Percentiles rank a stretch among this genome's conserved stretches.
phyloP scores from a whole-genome alignment of 371 early-diverging fungal genomes.

The Phascolomyces articulosus region DNA sequence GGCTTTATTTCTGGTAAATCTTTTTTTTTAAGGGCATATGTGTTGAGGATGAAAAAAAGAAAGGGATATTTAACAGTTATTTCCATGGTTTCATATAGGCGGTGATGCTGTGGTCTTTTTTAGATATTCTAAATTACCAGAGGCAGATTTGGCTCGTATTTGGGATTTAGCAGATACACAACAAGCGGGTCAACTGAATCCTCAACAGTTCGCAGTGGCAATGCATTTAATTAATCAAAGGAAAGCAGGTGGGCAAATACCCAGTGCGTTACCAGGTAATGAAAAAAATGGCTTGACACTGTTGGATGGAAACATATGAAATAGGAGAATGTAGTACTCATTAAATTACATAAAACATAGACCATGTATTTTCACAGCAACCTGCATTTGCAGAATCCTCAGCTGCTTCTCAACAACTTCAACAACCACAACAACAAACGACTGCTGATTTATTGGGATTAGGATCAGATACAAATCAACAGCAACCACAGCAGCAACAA shows the following conservation, averaged over 20 bases:
- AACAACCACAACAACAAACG: too few relatives aligned
- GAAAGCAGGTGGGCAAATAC: constrained; percentile 51
- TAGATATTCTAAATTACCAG: constrained; percentile 73
- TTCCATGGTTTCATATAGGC: constrained; percentile 28
- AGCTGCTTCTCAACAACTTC: background rate
- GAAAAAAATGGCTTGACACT: background rate
- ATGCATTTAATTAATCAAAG: constrained; percentile 65
- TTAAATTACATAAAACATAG: background rate
- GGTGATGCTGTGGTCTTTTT: constrained; percentile 78
- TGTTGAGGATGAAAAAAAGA: background rate
- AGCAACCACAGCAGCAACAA: constrained; percentile 10
- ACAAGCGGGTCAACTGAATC: constrained; percentile 44
- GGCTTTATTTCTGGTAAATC: constrained; percentile 36
- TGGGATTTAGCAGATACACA: constrained; percentile 69
- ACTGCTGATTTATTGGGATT: constrained; percentile 30
- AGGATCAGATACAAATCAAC: constrained; percentile 2
- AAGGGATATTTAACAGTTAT: background rate
- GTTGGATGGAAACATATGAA: too few relatives aligned
- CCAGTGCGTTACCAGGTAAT: constrained; percentile 23
- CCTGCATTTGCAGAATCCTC: constrained; percentile 1
- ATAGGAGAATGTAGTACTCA: too few relatives aligned
- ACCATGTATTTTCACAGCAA: constrained; percentile 2
- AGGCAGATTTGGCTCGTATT: constrained; percentile 67
- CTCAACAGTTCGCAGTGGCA: constrained; percentile 60
- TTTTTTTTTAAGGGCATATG: background rate